Evolutionary conservation across 139 green algal species (phyloP).

Genomic region (Zygnema circumcarinatum): DNA sequence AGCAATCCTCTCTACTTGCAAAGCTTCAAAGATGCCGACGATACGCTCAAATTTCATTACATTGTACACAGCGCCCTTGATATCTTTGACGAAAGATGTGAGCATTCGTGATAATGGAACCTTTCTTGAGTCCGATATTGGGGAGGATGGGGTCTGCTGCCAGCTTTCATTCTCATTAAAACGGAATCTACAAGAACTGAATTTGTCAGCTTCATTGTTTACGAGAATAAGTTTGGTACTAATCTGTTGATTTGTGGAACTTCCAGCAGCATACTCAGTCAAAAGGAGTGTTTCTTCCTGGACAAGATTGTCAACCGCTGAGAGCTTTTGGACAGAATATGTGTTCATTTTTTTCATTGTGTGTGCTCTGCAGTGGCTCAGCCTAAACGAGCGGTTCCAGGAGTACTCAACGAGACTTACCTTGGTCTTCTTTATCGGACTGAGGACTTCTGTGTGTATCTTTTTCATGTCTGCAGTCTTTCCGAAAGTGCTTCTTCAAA

Average conservation of each 20-base stretch:
- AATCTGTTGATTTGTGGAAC: too few species aligned
- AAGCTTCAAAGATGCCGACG: conserved; percentile 61
- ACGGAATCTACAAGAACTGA: not conserved
- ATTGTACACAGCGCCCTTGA: conserved; percentile 86
- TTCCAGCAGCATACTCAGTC: too few species aligned
- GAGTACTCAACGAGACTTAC: conserved; percentile 73
- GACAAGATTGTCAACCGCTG: too few species aligned
- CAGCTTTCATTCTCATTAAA: not conserved
- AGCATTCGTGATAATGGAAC: not conserved
- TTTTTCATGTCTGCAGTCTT: too few species aligned
- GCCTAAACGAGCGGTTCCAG: too few species aligned
- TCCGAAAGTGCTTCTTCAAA: too few species aligned
- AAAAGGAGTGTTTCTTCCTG: too few species aligned
- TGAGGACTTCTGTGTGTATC: conserved; percentile 81
- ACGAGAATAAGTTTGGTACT: not conserved
- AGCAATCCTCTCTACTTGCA: conserved; percentile 84
- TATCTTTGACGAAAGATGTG: conserved; percentile 84
- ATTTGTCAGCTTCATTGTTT: not conserved
- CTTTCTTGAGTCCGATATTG: too few species aligned
- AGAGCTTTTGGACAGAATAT: too few species aligned
- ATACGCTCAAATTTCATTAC: conserved; percentile 83
- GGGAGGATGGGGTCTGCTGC: not conserved
- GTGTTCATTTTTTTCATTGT: too few species aligned
- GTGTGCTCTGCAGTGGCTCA: too few species aligned
- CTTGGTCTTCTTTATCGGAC: conserved; percentile 83